phyloP scores from a whole-genome alignment of 129 eudicot genomes.

The Scalesia atractyloides region DNA sequence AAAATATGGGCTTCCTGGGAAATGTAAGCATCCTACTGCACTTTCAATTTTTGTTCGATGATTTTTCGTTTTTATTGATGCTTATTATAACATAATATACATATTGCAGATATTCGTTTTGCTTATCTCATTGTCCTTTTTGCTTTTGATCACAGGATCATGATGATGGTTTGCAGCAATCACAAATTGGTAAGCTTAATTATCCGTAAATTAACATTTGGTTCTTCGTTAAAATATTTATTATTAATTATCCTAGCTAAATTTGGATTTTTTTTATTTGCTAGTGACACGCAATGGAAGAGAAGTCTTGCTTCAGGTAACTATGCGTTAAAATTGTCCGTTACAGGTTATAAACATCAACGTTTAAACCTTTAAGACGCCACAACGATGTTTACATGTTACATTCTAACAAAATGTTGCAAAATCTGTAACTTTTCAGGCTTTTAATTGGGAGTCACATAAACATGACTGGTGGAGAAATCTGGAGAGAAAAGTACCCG shows the following conservation, averaged over 20 bases:
- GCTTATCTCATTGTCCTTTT: constrained; percentile 19
- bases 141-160: constrained; percentile 39
- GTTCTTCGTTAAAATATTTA: neutral
- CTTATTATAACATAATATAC: neutral
- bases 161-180: constrained; percentile 49
- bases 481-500: constrained; percentile 69
- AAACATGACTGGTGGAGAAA: constrained; percentile 94
- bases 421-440: constrained; percentile 41
- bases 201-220: constrained; percentile 6
- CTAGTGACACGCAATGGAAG: constrained; percentile 60
- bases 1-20: constrained; percentile 47
- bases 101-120: neutral
- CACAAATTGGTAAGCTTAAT: constrained; percentile 54
- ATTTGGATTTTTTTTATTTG: neutral
- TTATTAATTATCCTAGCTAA: constrained; percentile 8
- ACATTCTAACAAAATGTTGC: neutral
- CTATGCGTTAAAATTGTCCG: neutral
- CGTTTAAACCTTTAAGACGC: neutral
- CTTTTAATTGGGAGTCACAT: constrained; percentile 91
- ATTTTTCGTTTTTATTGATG: neutral
- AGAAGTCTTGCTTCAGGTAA: constrained; percentile 82
- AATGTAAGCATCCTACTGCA: constrained; percentile 42
- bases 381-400: neutral
- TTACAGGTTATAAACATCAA: neutral
- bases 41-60: neutral